phyloP scores from a whole-genome alignment of 2,329 filamentous ascomycete species.

The Ophiostoma quercus region DNA sequence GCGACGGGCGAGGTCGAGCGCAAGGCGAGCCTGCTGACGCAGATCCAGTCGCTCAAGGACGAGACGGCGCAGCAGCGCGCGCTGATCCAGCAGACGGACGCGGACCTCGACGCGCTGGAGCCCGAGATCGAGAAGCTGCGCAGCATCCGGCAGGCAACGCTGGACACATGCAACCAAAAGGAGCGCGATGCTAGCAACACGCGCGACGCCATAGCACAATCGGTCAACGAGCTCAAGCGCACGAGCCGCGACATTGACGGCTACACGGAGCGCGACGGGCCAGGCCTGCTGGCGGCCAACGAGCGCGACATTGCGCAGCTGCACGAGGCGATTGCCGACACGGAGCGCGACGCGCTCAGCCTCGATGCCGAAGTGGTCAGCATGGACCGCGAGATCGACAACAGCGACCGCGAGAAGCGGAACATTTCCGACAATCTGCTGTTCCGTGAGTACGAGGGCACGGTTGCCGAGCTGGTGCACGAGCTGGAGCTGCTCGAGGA shows the following conservation, averaged over 20 bases:
- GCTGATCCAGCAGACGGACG: slow-evolving; percentile 62
- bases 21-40: slow-evolving; percentile 63
- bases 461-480: slow-evolving; percentile 59
- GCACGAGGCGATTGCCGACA: slow-evolving; percentile 57
- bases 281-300: slow-evolving; percentile 63
- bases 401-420: slow-evolving; percentile 75
- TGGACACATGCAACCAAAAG: slow-evolving; percentile 63
- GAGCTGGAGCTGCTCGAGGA: slow-evolving; percentile 72
- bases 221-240: slow-evolving; percentile 69
- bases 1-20: slow-evolving; percentile 73
- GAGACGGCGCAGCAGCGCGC: slow-evolving; percentile 65
- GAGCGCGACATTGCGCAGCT: slow-evolving; percentile 63
- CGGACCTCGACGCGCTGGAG: slow-evolving; percentile 66
- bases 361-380: slow-evolving; percentile 69
- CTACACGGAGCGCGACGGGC: slow-evolving; percentile 72
- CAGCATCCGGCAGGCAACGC: slow-evolving; percentile 69
- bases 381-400: slow-evolving; percentile 69
- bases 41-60: slow-evolving; percentile 68
- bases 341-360: slow-evolving; percentile 62
- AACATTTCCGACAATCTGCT: slow-evolving; percentile 85
- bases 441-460: slow-evolving; percentile 69
- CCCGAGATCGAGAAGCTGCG: slow-evolving; percentile 73
- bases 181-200: slow-evolving; percentile 68
- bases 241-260: slow-evolving; percentile 71
- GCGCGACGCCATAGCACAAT: slow-evolving; percentile 66